Evolutionary conservation across 1,139 yeast species (phyloP), one percentile per base, ranked within the genome.

Genomic region (Casaregolazyma suthepensis): DNA sequence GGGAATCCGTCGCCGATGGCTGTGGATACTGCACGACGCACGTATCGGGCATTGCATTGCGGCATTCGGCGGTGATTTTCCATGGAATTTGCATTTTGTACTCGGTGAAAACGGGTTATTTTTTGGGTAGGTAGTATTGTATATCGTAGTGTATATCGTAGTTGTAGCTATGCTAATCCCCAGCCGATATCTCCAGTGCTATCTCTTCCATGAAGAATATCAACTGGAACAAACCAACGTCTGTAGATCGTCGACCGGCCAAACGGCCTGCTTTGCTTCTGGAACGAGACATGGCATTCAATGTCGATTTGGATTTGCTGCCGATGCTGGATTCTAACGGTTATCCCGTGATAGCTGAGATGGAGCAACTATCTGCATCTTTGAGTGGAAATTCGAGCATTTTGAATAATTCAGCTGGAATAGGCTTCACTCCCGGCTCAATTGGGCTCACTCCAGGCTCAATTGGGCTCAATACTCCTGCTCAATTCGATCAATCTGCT

Each of bases 81-180:
- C 46, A 53, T 49, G 60, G 60, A n/a, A 47, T 51, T 1, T 43
- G 42, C 7, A 35, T 56, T 6, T 18, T 53, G 4, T 53, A 54
- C 43, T 29, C 45, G 18, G 31, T 22, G 5, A 56, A 57, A 31
- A 42, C 47, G 7, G 44, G n/a, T 2, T 17, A 26, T 18, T 44
- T 56, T 17, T 48, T 51, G 5, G 17, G 53, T 48, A 45, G n/a
- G 50, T 43, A 7, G 26, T 7, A 13, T 43, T 43, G 6, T 20
- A 2, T 2, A 1, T 1, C 5, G 35, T 23, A 5, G 46, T 20
- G 10, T 31, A 3, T 31, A 12, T 31, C 4, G 31, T 13, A 13
- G 18, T 26, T 13, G 10, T 43, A 2, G 4, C 4, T 43, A 22
- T 44, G 18, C 26, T 38, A 31, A 12, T 35, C 7, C 13, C n/a